Base-by-base conservation (phyloP, 2,329 filamentous ascomycete genomes). In the Fusarium sp. region DNA sequence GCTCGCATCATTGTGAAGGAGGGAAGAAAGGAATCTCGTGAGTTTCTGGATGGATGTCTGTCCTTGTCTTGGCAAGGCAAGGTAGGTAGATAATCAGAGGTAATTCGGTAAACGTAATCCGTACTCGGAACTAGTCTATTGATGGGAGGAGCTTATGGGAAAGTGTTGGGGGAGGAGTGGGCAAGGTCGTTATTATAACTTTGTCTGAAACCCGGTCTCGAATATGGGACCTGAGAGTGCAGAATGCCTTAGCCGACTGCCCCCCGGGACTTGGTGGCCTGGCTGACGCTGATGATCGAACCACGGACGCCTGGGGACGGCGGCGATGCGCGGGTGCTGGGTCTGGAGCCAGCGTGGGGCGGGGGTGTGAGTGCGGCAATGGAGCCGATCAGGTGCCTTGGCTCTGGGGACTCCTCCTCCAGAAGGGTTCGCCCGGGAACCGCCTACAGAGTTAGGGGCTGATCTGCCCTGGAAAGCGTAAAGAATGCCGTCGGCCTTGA, bases 1-100 rank as follows among this genome's bases (percentile, higher is more conserved):
- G 64, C 54, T 39, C 66, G 69, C 62, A 73, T 75, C 74, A 76
- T 76, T 39, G 55, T 74, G 73, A 64, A 41, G 62, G 57, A 58
- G 43, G 65, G 60, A 57, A 52, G 23, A 23, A 51, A 53, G 41
- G 40, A 54, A 53, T 41, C 34, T 46, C 52, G n/a, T 16, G 37
- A 48, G 37, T 48, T 39, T 63, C 53, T 48, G 54, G 40, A 41
- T 68, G 55, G 44, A 34, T 51, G 27, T 52, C 39, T 66, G 43
- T 52, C 55, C 62, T 58, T 39, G 48, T 62, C 55, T 71, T 50
- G 60, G 60, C 63, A 70, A 71, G 64, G 65, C 61, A 54, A 56
- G 27, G 36, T 30, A 37, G 40, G 53, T 31, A 30, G n/a, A 23
- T 50, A 27, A 47, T 28, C 41, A 55, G 30, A 62, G 62, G 51